phyloP scores from a whole-genome alignment of 768 basidiomycete genomes.

The Boletus sensibilis region DNA sequence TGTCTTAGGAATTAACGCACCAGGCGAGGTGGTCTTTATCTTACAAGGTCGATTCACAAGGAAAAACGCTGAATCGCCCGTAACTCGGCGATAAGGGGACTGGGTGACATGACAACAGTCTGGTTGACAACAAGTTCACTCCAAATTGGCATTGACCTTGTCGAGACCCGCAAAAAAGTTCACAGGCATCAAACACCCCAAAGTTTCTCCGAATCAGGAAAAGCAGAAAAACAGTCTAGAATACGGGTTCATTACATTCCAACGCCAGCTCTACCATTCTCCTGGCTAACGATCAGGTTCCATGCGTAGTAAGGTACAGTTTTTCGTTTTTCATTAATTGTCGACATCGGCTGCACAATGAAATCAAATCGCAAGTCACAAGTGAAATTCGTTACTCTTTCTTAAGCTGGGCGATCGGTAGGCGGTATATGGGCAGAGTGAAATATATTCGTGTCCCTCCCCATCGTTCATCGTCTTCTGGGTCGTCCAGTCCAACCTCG shows the following conservation, averaged over 20 bases:
- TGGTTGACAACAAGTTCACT: slow-evolving; percentile 7
- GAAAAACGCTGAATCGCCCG: background rate
- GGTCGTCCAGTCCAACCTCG: slow-evolving; percentile 53
- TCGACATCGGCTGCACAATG: background rate
- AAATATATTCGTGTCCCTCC: slow-evolving; percentile 76
- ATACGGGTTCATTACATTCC: background rate
- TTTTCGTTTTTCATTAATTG: background rate
- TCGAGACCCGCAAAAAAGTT: background rate
- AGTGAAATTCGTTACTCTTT: slow-evolving; percentile 7
- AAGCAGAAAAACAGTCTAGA: background rate
- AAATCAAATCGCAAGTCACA: background rate
- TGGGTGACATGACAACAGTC: slow-evolving; percentile 21
- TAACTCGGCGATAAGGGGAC: background rate
- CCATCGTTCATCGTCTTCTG: slow-evolving; percentile 60
- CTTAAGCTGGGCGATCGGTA: slow-evolving; percentile 50
- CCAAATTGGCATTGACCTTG: background rate
- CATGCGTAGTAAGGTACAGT: background rate
- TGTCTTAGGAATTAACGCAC: background rate
- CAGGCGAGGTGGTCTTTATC: background rate
- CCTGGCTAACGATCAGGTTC: no score
- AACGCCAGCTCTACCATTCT: no score
- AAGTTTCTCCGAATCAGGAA: background rate
- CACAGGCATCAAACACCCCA: background rate
- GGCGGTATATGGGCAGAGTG: slow-evolving; percentile 67
- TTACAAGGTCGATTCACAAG: no score